Percentiles rank a stretch among this genome's conserved stretches.
phyloP scores from a whole-genome alignment of 768 basidiomycete species.

The Serendipita indica region DNA sequence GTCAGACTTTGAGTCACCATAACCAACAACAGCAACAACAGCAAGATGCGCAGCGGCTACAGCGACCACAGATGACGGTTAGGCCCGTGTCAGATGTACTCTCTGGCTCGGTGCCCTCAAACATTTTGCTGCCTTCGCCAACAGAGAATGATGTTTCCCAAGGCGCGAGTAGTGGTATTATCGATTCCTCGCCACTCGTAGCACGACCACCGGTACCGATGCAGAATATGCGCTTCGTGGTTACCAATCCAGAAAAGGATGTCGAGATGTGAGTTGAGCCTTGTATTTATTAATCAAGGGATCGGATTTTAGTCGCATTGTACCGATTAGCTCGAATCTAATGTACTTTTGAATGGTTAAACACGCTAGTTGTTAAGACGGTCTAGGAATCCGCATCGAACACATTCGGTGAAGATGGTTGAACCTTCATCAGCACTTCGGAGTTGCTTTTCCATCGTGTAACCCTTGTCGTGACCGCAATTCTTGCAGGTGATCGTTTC shows the following conservation, averaged over 20 bases:
- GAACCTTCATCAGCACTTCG: conserved; percentile 90
- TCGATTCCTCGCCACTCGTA: background rate
- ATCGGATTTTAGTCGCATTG: background rate
- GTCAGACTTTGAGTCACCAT: background rate
- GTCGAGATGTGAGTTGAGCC: background rate
- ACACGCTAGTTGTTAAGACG: background rate
- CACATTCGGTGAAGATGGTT: conserved; percentile 35
- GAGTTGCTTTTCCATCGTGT: conserved; percentile 78
- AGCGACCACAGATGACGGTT: too few species aligned
- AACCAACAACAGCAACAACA: background rate
- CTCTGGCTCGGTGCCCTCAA: background rate
- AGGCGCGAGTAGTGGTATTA: conserved; percentile 1
- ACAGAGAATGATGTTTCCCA: background rate
- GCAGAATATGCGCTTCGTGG: background rate
- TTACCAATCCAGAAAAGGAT: background rate
- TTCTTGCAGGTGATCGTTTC: conserved; percentile 79
- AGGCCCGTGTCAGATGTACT: too few species aligned
- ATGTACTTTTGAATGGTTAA: background rate
- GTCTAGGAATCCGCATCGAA: conserved; percentile 2
- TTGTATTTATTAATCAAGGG: too few species aligned
- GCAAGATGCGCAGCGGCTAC: too few species aligned
- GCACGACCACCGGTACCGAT: background rate
- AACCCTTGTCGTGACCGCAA: conserved; percentile 74
- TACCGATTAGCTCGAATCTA: background rate
- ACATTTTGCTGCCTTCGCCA: background rate